Evolutionary conservation across 2,329 filamentous ascomycete species (phyloP).

Genomic region (Aspergillus neotritici): DNA sequence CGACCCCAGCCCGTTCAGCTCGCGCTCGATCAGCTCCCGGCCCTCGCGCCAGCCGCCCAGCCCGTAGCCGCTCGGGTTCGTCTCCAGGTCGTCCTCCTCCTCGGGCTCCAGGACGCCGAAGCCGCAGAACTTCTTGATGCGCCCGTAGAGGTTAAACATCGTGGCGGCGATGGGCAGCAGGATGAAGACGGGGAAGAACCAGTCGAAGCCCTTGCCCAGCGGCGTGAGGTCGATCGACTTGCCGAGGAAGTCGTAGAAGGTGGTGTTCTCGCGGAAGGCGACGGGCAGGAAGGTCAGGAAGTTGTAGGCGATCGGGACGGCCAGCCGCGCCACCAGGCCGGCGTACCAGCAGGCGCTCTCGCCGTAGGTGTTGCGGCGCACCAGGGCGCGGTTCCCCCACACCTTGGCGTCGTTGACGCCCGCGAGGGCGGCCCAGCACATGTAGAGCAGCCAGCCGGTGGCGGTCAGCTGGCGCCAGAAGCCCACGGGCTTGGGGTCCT

Average conservation of each 20-base stretch:
- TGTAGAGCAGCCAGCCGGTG: slow-evolving; percentile 87
- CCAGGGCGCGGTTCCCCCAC: slow-evolving; percentile 92
- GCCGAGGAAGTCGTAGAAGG: slow-evolving; percentile 84
- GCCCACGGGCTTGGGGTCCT: slow-evolving; percentile 67
- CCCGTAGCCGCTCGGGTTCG: slow-evolving; percentile 61
- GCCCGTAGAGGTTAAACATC: slow-evolving; percentile 83
- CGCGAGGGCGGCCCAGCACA: slow-evolving; percentile 82
- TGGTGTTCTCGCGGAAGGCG: slow-evolving; percentile 66
- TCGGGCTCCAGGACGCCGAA: slow-evolving; percentile 68
- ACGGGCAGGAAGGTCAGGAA: slow-evolving; percentile 83
- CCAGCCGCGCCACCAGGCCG: slow-evolving; percentile 84
- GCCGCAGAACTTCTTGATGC: slow-evolving; percentile 68
- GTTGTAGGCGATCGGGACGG: slow-evolving; percentile 90
- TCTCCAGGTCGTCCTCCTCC: slow-evolving; percentile 60
- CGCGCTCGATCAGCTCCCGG: slow-evolving; percentile 80
- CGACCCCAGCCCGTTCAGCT: slow-evolving; percentile 60
- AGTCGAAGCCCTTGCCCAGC: slow-evolving; percentile 76
- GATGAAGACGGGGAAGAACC: slow-evolving; percentile 82
- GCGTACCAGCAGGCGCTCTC: slow-evolving; percentile 96
- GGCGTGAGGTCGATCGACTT: slow-evolving; percentile 75
- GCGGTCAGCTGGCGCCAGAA: slow-evolving; percentile 82
- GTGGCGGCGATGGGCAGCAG: slow-evolving; percentile 80
- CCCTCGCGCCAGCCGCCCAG: slow-evolving; percentile 88
- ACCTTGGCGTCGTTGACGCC: slow-evolving; percentile 90
- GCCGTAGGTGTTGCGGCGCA: slow-evolving; percentile 82